These are phyloP conservation scores for Hymenoscyphus fraxineus DNA, from an alignment of 2,329 filamentous ascomycete genomes.

Conservation along the genomic window DNA sequence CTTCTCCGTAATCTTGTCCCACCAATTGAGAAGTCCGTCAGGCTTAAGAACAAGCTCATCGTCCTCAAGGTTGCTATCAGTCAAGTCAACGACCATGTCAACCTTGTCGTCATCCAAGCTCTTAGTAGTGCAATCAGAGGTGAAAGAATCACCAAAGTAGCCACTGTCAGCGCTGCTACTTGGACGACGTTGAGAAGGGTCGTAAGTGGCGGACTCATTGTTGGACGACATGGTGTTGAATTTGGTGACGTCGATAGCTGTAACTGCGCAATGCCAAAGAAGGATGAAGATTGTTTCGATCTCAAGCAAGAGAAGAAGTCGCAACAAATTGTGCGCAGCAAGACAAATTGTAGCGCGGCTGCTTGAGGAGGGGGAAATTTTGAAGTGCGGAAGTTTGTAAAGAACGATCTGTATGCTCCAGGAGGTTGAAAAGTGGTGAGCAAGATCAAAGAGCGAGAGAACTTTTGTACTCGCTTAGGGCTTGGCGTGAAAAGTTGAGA, in stretches of 20 bases:
- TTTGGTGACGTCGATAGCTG: neutral
- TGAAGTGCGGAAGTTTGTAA: neutral
- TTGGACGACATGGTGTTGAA: neutral
- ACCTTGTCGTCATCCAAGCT: neutral
- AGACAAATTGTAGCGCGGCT: neutral
- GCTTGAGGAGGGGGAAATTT: neutral
- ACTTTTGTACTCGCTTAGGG: neutral
- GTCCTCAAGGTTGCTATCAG: neutral
- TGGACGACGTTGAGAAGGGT: neutral
- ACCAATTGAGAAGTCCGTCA: neutral
- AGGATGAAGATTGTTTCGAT: neutral
- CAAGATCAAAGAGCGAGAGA: neutral
- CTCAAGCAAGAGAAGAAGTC: conserved; percentile 1
- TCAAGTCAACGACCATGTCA: neutral
- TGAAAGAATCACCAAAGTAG: conserved; percentile 1
- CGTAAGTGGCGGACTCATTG: neutral
- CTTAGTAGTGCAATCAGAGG: neutral
- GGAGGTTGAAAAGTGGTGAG: neutral
- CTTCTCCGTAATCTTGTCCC: neutral
- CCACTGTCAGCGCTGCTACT: neutral
- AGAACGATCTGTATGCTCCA: neutral
- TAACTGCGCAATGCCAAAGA: neutral
- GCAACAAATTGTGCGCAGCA: neutral
- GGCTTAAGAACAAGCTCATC: neutral
- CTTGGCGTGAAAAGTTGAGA: neutral